These are phyloP conservation scores for Hypoxylon sp. DNA, from an alignment of 2,329 filamentous ascomycete genomes.

Conservation along the genomic window DNA sequence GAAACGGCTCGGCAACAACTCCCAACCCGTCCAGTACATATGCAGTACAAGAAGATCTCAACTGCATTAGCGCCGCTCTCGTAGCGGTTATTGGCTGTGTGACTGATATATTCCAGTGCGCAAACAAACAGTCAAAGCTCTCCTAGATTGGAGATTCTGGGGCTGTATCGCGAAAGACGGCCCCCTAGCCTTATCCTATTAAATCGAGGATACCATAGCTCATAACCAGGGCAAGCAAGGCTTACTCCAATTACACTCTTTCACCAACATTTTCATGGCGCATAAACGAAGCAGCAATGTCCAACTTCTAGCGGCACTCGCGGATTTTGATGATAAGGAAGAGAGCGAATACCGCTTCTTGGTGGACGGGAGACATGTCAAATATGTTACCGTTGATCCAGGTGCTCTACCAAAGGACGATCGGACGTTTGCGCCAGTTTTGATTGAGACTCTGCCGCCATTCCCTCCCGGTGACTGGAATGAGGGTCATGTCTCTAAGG, in stretches of 20 bases:
- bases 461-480: constrained; percentile 38
- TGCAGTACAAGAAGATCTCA: too few species aligned
- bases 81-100: too few species aligned
- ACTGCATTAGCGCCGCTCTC: too few species aligned
- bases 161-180: too few species aligned
- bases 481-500: constrained; percentile 30
- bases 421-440: constrained; percentile 9
- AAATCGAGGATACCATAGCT: too few species aligned
- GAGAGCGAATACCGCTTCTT: constrained; percentile 37
- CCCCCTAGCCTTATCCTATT: too few species aligned
- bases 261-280: background rate
- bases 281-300: background rate
- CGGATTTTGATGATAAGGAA: constrained; percentile 17
- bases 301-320: background rate
- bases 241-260: background rate
- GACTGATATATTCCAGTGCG: too few species aligned
- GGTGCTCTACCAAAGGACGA: constrained; percentile 16
- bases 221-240: too few species aligned
- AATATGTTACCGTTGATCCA: constrained; percentile 35
- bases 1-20: too few species aligned
- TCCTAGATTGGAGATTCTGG: too few species aligned
- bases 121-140: too few species aligned
- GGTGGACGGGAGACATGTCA: constrained; percentile 26
- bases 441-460: constrained; percentile 15
- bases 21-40: too few species aligned